phyloP scores from a whole-genome alignment of 2,329 filamentous ascomycete genomes.

The Didymella pinodella region DNA sequence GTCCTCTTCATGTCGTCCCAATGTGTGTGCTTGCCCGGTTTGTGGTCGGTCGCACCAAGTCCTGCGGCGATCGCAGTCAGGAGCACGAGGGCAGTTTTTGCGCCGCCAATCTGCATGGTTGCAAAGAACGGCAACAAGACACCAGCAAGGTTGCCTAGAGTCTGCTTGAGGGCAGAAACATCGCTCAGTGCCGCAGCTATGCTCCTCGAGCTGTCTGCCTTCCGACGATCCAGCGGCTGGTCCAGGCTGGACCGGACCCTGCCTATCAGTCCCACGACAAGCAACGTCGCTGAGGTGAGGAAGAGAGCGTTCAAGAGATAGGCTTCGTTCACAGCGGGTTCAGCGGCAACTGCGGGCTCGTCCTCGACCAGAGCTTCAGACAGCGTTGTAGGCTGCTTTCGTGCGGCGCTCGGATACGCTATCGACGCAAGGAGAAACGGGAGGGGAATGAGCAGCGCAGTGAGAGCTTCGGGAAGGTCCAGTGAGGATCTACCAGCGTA shows the following conservation, averaged over 20 bases:
- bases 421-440: slow-evolving; percentile 59
- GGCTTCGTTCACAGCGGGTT: slow-evolving; percentile 23
- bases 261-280: slow-evolving; percentile 55
- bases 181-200: slow-evolving; percentile 20
- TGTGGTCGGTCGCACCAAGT: slow-evolving; percentile 47
- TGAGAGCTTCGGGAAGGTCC: slow-evolving; percentile 57
- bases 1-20: slow-evolving; percentile 47
- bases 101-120: slow-evolving; percentile 62
- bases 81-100: slow-evolving; percentile 61
- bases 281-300: slow-evolving; percentile 56
- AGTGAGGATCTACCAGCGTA: slow-evolving; percentile 40
- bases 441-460: slow-evolving; percentile 59
- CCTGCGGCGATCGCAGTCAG: slow-evolving; percentile 58
- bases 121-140: slow-evolving; percentile 65
- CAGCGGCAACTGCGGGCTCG: slow-evolving; percentile 22
- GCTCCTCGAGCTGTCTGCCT: slow-evolving; percentile 32
- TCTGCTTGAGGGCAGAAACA: slow-evolving; percentile 26
- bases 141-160: slow-evolving; percentile 50
- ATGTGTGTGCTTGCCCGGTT: slow-evolving; percentile 42
- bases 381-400: slow-evolving; percentile 30
- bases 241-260: slow-evolving; percentile 39
- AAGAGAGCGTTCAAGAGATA: slow-evolving; percentile 55
- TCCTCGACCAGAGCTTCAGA: slow-evolving; percentile 36
- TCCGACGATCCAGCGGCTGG: slow-evolving; percentile 48
- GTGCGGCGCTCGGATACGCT: slow-evolving; percentile 50